Base-by-base conservation (phyloP, 129 eudicot species). In the Arctium minus region DNA sequence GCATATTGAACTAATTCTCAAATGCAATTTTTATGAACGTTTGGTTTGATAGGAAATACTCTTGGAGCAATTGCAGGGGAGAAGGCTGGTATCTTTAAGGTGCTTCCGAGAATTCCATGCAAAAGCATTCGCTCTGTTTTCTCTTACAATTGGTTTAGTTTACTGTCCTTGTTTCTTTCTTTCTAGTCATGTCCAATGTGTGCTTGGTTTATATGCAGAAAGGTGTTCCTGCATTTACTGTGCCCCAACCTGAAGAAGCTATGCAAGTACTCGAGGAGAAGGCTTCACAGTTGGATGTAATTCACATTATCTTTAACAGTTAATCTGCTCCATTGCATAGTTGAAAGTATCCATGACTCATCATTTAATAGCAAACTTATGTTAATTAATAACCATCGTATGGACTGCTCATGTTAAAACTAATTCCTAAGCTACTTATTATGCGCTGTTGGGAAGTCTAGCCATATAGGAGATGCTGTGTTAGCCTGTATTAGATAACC, bases 1-100 rank as follows among this genome's bases (percentile, higher is more conserved):
- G 9, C 68, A 18, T 76, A 33, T 29, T n/a, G 44, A 46, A 50
- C 40, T 35, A 22, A 65, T 83, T 60, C 75, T 80, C 60, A 27
- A 38, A 37, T 62, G 44, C 71, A 36, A 40, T 4, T 29, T 53
- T 74, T 44, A 39, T 77, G 36, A n/a, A 35, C 3, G 2, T 44
- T 10, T 35, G n/a, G n/a, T 86, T 80, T 40, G 69, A 69, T 85
- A 96, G 99, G 99, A 77, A 79, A 96, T 84, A 96, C 99, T 62
- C 95, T 96, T 56, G 98, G 88, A 74, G 89, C 85, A 87, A 96
- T 96, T 88, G 99, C 99, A 75, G 99, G 98, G 65, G 98, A 96
- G 84, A 96, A 96, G 83, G 98, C 99, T 65, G 99, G 99, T 67
- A 96, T 96, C 85, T 89, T 96, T 79, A 96, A 96, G 98, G 99